Conservation (phyloP, 805 yeast genomes). For the Kodamaea neixiangensis region DNA sequence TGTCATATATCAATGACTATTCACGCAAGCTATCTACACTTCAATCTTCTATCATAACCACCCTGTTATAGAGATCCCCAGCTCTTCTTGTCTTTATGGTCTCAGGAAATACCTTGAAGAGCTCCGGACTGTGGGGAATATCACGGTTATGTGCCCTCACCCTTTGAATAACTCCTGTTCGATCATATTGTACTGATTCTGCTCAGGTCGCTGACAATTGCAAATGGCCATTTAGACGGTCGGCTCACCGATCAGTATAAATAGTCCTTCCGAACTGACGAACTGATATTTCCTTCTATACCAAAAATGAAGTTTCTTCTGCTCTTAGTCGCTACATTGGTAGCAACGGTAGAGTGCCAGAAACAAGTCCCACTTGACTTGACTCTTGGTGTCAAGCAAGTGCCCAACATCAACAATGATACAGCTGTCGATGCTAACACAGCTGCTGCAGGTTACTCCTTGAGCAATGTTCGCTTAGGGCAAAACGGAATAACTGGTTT, state of each 20-base stretch:
- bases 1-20: neutral
- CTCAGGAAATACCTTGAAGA: neutral
- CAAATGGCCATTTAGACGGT: neutral
- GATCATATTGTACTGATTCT: neutral
- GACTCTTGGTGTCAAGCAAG: slow-evolving; percentile 16
- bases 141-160: neutral
- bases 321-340: neutral
- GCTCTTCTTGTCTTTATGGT: neutral
- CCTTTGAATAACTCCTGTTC: neutral
- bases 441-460: slow-evolving; percentile 22
- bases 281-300: neutral
- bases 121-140: neutral
- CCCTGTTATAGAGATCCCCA: neutral
- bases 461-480: slow-evolving; percentile 14
- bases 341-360: neutral
- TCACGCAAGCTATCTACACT: neutral
- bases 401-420: slow-evolving; percentile 21
- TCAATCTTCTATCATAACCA: neutral
- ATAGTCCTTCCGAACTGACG: neutral
- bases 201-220: neutral
- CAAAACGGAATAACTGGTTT: slow-evolving; percentile 17
- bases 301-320: neutral
- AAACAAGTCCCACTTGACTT: slow-evolving; percentile 10
- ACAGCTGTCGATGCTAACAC: slow-evolving; percentile 24
- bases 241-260: neutral